Evolutionary conservation across 2,329 filamentous ascomycete genomes (phyloP).

Genomic region (Aspergillus novofumigatus): DNA sequence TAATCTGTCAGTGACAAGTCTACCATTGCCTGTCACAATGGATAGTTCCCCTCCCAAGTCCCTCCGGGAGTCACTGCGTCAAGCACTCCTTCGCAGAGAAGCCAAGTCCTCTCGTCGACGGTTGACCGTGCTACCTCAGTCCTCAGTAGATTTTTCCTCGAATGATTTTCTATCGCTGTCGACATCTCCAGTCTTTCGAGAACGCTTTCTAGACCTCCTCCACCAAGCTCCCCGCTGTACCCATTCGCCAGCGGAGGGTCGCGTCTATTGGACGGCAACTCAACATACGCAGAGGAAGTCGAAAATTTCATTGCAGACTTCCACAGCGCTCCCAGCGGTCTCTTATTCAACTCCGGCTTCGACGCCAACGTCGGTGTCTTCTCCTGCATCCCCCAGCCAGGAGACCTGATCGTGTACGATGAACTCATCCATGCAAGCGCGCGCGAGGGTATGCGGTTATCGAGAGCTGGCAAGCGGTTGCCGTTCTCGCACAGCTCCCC

Average conservation of each 20-base stretch:
- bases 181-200: conserved; percentile 44
- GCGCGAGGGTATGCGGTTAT: conserved; percentile 70
- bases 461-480: conserved; percentile 48
- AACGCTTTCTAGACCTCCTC: conserved; percentile 48
- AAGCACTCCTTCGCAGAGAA: conserved; percentile 37
- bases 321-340: conserved; percentile 53
- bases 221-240: conserved; percentile 30
- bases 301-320: conserved; percentile 58
- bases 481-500: conserved; percentile 48
- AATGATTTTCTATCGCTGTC: conserved; percentile 63
- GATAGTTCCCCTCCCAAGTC: conserved; percentile 11
- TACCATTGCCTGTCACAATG: neutral
- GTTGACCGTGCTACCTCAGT: conserved; percentile 43
- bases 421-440: conserved; percentile 73
- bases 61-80: conserved; percentile 28
- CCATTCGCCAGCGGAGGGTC: conserved; percentile 57
- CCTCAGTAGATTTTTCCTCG: conserved; percentile 57
- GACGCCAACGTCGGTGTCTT: conserved; percentile 64
- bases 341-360: conserved; percentile 63
- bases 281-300: conserved; percentile 54
- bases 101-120: conserved; percentile 43
- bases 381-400: conserved; percentile 55
- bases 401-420: conserved; percentile 66
- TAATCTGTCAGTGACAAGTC: neutral
- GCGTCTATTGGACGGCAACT: conserved; percentile 63